Percentiles rank a stretch among this genome's conserved stretches.
Conservation (phyloP, 164 flowering plant species). For the Houttuynia cordata region DNA sequence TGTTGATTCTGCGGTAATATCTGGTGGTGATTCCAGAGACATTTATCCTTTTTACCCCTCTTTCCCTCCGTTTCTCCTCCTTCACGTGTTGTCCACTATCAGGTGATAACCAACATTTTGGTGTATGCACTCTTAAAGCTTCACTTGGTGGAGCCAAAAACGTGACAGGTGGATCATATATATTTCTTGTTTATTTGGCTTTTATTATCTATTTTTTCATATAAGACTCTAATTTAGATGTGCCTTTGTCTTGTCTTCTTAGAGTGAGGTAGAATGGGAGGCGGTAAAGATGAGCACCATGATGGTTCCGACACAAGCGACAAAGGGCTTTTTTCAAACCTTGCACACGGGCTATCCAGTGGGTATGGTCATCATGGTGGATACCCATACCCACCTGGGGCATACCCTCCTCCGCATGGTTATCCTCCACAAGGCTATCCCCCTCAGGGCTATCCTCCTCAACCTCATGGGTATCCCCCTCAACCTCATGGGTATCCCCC, state of each 20-base stretch:
- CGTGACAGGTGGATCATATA: no score
- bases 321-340: conserved; percentile 35
- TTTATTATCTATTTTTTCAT: no score
- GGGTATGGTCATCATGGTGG: conserved; percentile 5
- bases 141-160: no score
- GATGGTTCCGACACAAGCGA: conserved; percentile 14
- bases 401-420: conserved; percentile 30
- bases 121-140: no score
- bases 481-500: no score
- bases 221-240: neutral
- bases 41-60: no score
- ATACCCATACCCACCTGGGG: conserved; percentile 21
- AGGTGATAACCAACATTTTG: no score
- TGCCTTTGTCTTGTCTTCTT: neutral
- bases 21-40: no score
- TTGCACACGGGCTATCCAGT: conserved; percentile 23
- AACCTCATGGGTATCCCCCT: conserved; percentile 16
- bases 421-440: conserved; percentile 33
- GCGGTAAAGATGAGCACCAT: conserved; percentile 36
- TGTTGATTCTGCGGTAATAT: no score
- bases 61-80: no score
- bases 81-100: no score
- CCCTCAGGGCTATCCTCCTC: conserved; percentile 23
- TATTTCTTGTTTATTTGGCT: neutral
- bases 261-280: conserved; percentile 28